A percentile compares a stretch with the other conserved stretches of the same genome.
Conservation (phyloP, 352 stramenopile species). For the Poterioochromonas sp. region DNA sequence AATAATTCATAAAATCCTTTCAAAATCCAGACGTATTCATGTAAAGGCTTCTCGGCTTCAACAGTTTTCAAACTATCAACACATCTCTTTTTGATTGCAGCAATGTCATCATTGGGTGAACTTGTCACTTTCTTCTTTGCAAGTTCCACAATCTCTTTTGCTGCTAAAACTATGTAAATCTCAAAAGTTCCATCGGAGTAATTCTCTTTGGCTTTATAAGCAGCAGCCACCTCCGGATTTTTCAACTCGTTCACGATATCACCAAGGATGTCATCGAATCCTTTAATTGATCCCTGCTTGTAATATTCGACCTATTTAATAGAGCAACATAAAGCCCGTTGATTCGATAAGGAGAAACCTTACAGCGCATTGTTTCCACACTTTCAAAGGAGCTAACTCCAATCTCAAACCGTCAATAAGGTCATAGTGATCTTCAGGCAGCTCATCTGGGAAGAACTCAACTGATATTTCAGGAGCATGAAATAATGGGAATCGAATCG, state of each 20-base stretch:
- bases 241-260: neutral
- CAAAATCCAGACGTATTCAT: neutral
- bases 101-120: neutral
- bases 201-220: too few relatives aligned
- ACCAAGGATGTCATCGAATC: neutral
- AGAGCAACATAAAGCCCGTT: neutral
- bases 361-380: constrained; percentile 4
- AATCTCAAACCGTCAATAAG: constrained; percentile 2
- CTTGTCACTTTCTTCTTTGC: neutral
- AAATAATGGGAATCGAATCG: too few relatives aligned
- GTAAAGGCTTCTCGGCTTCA: neutral
- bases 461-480: too few relatives aligned
- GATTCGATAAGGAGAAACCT: neutral
- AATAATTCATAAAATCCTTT: constrained; percentile 22
- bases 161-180: neutral
- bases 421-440: neutral
- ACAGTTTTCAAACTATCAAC: neutral
- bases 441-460: constrained; percentile 27
- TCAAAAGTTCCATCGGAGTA: neutral
- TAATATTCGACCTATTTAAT: constrained; percentile 17
- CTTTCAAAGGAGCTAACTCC: constrained; percentile 15
- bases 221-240: neutral
- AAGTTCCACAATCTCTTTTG: neutral
- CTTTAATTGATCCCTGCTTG: neutral
- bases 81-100: neutral